Conservation (phyloP, 257 asterid genomes). For the Nicotiana knightiana region DNA sequence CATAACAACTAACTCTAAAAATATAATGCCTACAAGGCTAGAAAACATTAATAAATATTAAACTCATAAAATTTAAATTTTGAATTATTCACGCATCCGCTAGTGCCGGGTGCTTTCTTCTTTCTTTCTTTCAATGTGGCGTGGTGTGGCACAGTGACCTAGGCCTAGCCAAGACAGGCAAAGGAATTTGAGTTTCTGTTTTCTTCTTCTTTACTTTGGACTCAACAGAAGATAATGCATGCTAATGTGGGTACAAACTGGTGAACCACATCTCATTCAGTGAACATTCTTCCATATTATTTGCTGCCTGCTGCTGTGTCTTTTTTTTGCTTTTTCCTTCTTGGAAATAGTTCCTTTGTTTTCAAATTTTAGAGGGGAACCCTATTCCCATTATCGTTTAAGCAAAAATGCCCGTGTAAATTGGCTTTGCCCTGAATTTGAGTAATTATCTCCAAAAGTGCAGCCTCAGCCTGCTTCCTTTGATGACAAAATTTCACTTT, state of each 20-base stretch:
- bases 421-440: neutral
- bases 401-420: neutral
- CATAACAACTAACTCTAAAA: no score
- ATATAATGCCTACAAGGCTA: no score
- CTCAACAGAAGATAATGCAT: neutral
- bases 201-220: no score
- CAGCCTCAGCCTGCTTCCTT: neutral
- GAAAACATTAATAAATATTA: no score
- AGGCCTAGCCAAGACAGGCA: neutral
- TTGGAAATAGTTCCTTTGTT: neutral
- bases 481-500: neutral
- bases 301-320: neutral
- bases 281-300: neutral
- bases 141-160: constrained; percentile 7
- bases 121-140: neutral
- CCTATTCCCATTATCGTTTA: neutral
- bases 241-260: neutral
- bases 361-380: constrained; percentile 2
- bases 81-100: no score
- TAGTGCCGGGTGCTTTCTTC: neutral
- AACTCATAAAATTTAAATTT: no score
- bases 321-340: neutral
- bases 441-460: neutral
- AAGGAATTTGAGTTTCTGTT: neutral
- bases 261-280: neutral